Evolutionary conservation across 2,329 filamentous ascomycete species (phyloP).

Genomic region (Dothideomycetes sp.): DNA sequence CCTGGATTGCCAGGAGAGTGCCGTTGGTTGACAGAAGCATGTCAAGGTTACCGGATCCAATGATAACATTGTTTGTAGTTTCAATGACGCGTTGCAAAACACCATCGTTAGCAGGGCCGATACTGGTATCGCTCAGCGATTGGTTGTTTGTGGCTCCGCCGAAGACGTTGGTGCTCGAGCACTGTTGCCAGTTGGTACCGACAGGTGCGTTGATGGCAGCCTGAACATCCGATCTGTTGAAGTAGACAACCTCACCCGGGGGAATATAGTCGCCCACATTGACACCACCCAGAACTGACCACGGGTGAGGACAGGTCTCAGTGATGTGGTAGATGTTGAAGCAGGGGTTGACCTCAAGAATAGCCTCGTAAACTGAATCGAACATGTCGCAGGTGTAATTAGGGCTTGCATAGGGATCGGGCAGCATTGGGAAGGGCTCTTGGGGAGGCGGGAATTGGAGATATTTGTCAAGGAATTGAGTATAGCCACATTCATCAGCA

Average conservation of each 20-base stretch:
- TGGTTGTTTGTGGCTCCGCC: conserved; percentile 16
- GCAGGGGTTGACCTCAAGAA: conserved; percentile 24
- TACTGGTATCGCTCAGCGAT: conserved; percentile 5
- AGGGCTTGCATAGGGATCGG: conserved; percentile 21
- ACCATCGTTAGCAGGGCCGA: conserved; percentile 2
- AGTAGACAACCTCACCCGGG: conserved; percentile 20
- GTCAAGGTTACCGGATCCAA: conserved; percentile 24
- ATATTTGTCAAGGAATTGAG: conserved; percentile 31
- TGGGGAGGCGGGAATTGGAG: conserved; percentile 32
- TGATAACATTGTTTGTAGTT: conserved; percentile 25
- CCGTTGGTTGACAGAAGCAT: conserved; percentile 23
- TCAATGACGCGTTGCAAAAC: conserved; percentile 22
- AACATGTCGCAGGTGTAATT: conserved; percentile 24
- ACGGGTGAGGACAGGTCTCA: conserved; percentile 16
- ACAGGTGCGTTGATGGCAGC: conserved; percentile 29
- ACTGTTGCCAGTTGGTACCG: conserved; percentile 18
- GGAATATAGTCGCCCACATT: conserved; percentile 16
- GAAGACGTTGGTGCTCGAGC: conserved; percentile 18
- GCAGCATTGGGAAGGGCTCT: conserved; percentile 20
- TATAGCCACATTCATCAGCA: conserved; percentile 40
- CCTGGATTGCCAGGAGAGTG: conserved; percentile 21
- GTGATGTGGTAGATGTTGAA: conserved; percentile 27
- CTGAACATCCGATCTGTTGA: conserved; percentile 31
- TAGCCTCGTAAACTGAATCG: conserved; percentile 24
- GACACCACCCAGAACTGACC: conserved; percentile 16